Conservation (phyloP, 768 basidiomycete genomes). For the Tricholoma bakamatsutake region DNA sequence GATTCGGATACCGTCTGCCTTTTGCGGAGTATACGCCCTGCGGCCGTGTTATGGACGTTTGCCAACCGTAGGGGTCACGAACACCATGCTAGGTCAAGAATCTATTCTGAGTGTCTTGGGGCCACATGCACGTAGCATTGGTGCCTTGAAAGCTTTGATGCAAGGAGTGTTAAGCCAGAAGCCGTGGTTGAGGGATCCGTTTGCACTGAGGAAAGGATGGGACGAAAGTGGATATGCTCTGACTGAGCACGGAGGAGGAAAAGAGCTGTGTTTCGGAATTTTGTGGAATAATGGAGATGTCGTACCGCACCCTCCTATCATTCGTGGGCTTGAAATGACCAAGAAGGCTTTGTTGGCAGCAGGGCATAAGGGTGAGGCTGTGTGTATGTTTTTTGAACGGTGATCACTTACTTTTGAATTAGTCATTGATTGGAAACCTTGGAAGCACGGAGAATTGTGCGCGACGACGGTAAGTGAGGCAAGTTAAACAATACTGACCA, state of each 20-base stretch:
- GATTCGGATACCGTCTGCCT: conserved; percentile 63
- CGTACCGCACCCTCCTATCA: conserved; percentile 59
- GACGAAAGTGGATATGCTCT: conserved; percentile 52
- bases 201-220: conserved; percentile 55
- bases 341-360: conserved; percentile 51
- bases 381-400: neutral
- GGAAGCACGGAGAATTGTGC: conserved; percentile 44
- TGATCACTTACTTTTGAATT: neutral
- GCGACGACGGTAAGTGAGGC: conserved; percentile 32
- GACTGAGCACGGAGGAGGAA: conserved; percentile 51
- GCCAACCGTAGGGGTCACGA: conserved; percentile 63
- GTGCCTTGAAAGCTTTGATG: conserved; percentile 61
- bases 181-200: conserved; percentile 67
- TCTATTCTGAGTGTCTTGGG: conserved; percentile 69
- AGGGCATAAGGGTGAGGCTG: conserved; percentile 55
- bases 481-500: neutral
- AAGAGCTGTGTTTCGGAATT: conserved; percentile 49
- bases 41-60: conserved; percentile 64
- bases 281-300: conserved; percentile 63
- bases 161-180: conserved; percentile 51
- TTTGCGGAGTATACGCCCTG: conserved; percentile 67
- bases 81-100: conserved; percentile 67
- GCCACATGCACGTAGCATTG: conserved; percentile 55
- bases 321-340: conserved; percentile 49
- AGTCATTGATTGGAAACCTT: conserved; percentile 70